A percentile compares a stretch with the other conserved stretches of the same genome.
Conservation (phyloP, 106 monocot genomes). For the Alisma plantagoaquatica region DNA sequence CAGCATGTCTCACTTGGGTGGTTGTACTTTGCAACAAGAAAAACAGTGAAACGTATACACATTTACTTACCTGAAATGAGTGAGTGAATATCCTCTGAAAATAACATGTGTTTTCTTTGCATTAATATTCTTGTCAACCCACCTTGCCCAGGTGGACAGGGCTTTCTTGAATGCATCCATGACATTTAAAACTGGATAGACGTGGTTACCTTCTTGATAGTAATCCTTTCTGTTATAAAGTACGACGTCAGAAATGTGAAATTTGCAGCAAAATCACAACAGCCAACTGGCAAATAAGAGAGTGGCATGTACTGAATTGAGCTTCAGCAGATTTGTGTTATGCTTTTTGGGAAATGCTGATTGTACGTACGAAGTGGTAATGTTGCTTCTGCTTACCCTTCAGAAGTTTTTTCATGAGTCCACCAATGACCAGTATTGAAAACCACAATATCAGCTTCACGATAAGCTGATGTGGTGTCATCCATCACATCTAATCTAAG, state of each 20-base stretch:
- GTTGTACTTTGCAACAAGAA: too few species aligned
- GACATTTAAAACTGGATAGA: slow-evolving; percentile 59
- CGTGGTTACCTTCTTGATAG: slow-evolving; percentile 85
- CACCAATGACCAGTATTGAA: slow-evolving; percentile 99
- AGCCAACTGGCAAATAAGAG: too few species aligned
- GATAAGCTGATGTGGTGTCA: slow-evolving; percentile 46
- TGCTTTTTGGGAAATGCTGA: too few species aligned
- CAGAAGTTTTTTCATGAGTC: slow-evolving; percentile 90
- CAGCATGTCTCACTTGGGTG: too few species aligned
- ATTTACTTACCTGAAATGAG: slow-evolving; percentile 81
- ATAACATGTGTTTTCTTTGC: slow-evolving; percentile 67
- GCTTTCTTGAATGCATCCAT: slow-evolving; percentile 74
- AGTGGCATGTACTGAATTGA: too few species aligned
- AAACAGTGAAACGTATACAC: too few species aligned
- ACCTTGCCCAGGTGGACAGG: slow-evolving; percentile 74
- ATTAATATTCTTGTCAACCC: slow-evolving; percentile 76
- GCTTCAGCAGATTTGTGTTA: too few species aligned
- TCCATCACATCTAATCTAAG: slow-evolving; percentile 77
- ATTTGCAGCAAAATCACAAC: too few species aligned
- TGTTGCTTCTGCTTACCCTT: slow-evolving; percentile 58
- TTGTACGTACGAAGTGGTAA: too few species aligned
- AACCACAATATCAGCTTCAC: slow-evolving; percentile 56
- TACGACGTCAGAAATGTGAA: too few species aligned
- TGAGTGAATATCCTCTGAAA: slow-evolving; percentile 79
- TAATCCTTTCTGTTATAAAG: slow-evolving; percentile 55